Conservation (phyloP, 2,329 filamentous ascomycete species). For the Phialemonium atrogriseum region DNA sequence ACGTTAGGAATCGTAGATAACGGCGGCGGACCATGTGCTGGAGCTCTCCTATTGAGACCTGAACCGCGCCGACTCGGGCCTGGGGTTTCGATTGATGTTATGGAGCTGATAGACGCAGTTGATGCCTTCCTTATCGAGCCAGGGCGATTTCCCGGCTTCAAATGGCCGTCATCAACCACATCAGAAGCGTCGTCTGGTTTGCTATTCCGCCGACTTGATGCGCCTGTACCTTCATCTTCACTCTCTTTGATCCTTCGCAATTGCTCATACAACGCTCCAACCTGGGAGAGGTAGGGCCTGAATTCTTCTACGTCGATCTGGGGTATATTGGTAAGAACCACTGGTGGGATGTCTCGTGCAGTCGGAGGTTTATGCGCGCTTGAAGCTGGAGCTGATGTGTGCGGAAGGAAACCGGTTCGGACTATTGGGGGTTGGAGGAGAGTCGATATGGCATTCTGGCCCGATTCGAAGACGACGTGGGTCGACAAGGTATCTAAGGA, state of each 20-base stretch:
- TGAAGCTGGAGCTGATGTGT: constrained; percentile 61
- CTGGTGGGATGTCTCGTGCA: constrained; percentile 83
- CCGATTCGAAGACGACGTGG: constrained; percentile 57
- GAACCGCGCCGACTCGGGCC: constrained; percentile 36
- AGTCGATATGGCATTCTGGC: constrained; percentile 90
- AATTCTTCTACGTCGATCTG: constrained; percentile 76
- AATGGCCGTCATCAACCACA: constrained; percentile 30
- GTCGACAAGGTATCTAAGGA: constrained; percentile 61
- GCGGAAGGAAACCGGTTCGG: constrained; percentile 75
- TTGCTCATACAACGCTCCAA: constrained; percentile 82
- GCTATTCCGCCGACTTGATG: constrained; percentile 26
- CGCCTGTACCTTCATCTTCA: constrained; percentile 51
- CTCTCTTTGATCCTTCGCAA: constrained; percentile 76
- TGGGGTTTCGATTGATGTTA: constrained; percentile 39
- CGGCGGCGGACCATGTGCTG: constrained; percentile 67
- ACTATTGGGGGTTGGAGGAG: constrained; percentile 87
- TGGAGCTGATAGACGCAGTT: constrained; percentile 37
- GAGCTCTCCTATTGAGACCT: constrained; percentile 44
- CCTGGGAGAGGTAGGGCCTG: constrained; percentile 73
- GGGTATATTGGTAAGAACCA: constrained; percentile 80
- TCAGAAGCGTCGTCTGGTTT: constrained; percentile 35
- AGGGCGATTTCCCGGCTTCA: constrained; percentile 35
- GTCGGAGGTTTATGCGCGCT: constrained; percentile 76
- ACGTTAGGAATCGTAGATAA: constrained; percentile 86
- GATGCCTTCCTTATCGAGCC: constrained; percentile 29